These are phyloP conservation scores for Pseudogymnoascus sp. DNA, from an alignment of 2,329 filamentous ascomycete species.

Conservation along the genomic window DNA sequence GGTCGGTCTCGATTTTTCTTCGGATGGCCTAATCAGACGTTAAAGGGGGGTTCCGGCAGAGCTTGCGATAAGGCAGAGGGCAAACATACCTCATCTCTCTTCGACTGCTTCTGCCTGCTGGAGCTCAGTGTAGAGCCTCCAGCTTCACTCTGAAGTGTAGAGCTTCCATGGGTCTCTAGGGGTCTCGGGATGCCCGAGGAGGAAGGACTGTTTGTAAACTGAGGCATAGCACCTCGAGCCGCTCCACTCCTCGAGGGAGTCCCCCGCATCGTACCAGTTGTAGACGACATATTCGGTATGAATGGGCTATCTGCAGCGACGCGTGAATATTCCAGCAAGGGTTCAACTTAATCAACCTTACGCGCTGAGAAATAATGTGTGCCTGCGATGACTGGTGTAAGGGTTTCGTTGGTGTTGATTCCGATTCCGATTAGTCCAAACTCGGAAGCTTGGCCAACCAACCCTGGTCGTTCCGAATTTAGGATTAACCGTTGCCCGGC, in stretches of 20 bases:
- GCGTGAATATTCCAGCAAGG: conserved; percentile 5
- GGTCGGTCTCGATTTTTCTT: conserved; percentile 90
- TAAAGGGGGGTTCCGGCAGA: conserved; percentile 16
- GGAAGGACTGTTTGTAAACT: conserved; percentile 51
- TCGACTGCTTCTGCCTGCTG: conserved; percentile 91
- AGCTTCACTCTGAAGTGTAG: conserved; percentile 45
- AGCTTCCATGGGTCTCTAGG: conserved; percentile 46
- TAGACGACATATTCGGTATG: conserved; percentile 23
- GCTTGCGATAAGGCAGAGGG: conserved; percentile 6
- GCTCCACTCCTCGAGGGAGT: conserved; percentile 57
- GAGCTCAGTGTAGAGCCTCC: conserved; percentile 68
- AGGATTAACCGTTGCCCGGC: conserved; percentile 1
- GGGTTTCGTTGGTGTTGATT: conserved; percentile 2
- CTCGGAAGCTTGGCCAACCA: conserved; percentile 7
- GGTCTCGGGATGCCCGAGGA: conserved; percentile 71
- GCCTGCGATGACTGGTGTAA: conserved; percentile 3
- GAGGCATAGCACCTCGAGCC: conserved; percentile 48
- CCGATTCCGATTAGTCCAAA: conserved; percentile 7
- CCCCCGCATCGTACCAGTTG: conserved; percentile 52
- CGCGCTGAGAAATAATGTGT: not conserved
- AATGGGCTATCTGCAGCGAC: not conserved
- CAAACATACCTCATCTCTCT: conserved; percentile 86
- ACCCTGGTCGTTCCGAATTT: conserved; percentile 2
- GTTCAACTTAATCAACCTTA: conserved; percentile 7
- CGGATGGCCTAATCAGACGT: conserved; percentile 69